A percentile compares a stretch with the other conserved stretches of the same genome.
Evolutionary conservation across 805 yeast species (phyloP).

Genomic region (Teunomyces pallodes): DNA sequence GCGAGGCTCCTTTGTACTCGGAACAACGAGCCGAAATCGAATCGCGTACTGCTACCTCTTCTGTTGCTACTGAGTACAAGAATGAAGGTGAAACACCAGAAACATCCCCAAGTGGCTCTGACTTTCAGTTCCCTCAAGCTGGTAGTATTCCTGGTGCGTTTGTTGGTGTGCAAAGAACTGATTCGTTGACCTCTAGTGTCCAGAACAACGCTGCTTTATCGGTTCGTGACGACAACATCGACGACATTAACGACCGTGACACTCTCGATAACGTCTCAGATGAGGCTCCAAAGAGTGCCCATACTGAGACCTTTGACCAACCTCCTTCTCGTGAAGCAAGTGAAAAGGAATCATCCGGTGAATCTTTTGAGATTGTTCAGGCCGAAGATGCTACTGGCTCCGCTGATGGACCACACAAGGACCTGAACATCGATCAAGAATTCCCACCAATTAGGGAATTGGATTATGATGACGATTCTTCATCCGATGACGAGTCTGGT

Average conservation of each 20-base stretch:
- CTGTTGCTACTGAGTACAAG: constrained; percentile 28
- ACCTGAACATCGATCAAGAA: constrained; percentile 37
- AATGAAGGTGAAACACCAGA: constrained; percentile 44
- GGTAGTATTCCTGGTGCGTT: constrained; percentile 45
- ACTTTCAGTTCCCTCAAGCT: constrained; percentile 37
- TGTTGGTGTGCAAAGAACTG: constrained; percentile 58
- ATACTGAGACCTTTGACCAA: constrained; percentile 2
- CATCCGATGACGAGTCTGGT: constrained; percentile 33
- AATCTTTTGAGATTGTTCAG: constrained; percentile 53
- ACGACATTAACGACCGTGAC: constrained; percentile 42
- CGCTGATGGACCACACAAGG: constrained; percentile 8
- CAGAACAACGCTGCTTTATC: constrained; percentile 90
- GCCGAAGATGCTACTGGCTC: constrained; percentile 43
- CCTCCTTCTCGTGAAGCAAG: constrained; percentile 20
- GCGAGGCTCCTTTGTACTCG: constrained; percentile 5
- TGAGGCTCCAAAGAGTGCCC: constrained; percentile 17
- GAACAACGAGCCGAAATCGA: constrained; percentile 12
- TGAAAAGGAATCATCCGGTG: constrained; percentile 44
- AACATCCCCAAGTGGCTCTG: constrained; percentile 49
- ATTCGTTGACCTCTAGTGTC: constrained; percentile 84
- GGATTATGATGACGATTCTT: constrained; percentile 51
- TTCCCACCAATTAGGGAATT: constrained; percentile 64
- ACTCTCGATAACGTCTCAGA: constrained; percentile 29
- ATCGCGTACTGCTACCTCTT: constrained; percentile 31
- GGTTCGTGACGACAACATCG: constrained; percentile 69